Percentiles rank a stretch among this genome's conserved stretches.
Conservation (phyloP, 129 eudicot genomes). For the Escallonia herrerae region DNA sequence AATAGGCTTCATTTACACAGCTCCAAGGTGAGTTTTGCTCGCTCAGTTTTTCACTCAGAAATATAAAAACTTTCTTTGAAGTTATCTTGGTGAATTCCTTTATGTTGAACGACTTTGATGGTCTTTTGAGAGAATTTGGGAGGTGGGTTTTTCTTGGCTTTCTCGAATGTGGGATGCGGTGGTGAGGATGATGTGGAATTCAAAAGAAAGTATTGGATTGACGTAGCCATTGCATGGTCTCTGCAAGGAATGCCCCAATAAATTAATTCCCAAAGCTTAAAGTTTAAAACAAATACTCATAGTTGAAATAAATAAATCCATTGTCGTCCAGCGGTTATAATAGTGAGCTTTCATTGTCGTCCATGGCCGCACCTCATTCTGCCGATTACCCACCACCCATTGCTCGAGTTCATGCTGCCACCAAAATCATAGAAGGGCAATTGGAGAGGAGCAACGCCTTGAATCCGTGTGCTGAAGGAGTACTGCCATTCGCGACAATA, state of each 20-base stretch:
- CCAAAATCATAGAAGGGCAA: too few relatives aligned
- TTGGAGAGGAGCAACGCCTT: too few relatives aligned
- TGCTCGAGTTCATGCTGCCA: too few relatives aligned
- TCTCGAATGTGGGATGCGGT: slow-evolving; percentile 17
- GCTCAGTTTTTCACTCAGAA: slow-evolving; percentile 24
- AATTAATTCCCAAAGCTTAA: too few relatives aligned
- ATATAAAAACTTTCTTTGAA: slow-evolving; percentile 45
- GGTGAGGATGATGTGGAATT: neutral
- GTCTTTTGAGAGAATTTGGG: slow-evolving; percentile 15
- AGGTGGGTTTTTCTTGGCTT: slow-evolving; percentile 7
- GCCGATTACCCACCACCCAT: too few relatives aligned
- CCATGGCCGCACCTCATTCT: too few relatives aligned
- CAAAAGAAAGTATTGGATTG: neutral
- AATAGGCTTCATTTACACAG: slow-evolving; percentile 41
- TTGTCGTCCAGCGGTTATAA: slow-evolving; percentile 99
- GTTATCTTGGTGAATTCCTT: slow-evolving; percentile 14
- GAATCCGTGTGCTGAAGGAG: too few relatives aligned
- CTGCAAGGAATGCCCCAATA: too few relatives aligned
- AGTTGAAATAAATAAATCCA: too few relatives aligned
- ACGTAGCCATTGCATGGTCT: neutral
- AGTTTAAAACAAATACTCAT: too few relatives aligned
- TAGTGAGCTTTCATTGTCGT: slow-evolving; percentile 99
- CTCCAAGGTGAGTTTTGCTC: slow-evolving; percentile 13
- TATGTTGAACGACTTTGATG: slow-evolving; percentile 13
- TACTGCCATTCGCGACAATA: too few relatives aligned